phyloP scores from a whole-genome alignment of 352 stramenopile genomes.

The Nothophytophthora sp. region DNA sequence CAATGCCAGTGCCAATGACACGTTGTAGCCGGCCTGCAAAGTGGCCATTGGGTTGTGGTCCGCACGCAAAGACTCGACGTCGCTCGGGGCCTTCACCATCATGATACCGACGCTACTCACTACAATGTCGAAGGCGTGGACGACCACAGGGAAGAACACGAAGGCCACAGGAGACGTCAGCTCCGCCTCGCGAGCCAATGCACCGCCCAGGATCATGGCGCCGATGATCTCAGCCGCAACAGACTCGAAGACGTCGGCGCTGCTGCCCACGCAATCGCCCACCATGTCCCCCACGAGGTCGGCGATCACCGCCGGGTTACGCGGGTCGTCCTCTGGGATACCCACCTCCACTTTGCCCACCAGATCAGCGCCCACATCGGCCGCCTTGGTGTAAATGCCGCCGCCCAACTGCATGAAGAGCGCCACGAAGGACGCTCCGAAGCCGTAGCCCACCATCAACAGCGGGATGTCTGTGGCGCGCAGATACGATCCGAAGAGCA shows the following conservation, averaged over 20 bases:
- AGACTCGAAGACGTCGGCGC: constrained; percentile 95
- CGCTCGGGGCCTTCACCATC: constrained; percentile 72
- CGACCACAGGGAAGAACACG: constrained; percentile 95
- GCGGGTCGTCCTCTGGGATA: constrained; percentile 96
- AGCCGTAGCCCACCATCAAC: constrained; percentile 96
- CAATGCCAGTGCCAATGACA: constrained; percentile 86
- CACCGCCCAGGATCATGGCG: constrained; percentile 94
- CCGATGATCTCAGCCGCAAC: constrained; percentile 95
- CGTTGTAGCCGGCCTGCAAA: constrained; percentile 92
- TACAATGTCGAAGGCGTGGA: constrained; percentile 95
- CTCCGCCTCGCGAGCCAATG: constrained; percentile 84
- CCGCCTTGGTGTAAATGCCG: constrained; percentile 99
- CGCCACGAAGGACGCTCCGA: constrained; percentile 97
- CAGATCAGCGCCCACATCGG: constrained; percentile 97
- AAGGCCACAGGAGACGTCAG: constrained; percentile 83
- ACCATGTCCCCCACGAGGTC: constrained; percentile 99
- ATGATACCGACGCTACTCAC: constrained; percentile 91
- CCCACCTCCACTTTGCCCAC: constrained; percentile 96
- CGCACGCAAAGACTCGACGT: constrained; percentile 65
- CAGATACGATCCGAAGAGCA: constrained; percentile 63
- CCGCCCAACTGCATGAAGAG: constrained; percentile 97
- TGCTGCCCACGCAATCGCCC: constrained; percentile 96
- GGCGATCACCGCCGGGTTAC: constrained; percentile 97
- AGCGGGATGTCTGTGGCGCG: constrained; percentile 89
- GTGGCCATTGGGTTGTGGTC: constrained; percentile 92